Evolutionary conservation across 371 early-diverging fungal species (phyloP).

Genomic region (Capillidium heterosporum): DNA sequence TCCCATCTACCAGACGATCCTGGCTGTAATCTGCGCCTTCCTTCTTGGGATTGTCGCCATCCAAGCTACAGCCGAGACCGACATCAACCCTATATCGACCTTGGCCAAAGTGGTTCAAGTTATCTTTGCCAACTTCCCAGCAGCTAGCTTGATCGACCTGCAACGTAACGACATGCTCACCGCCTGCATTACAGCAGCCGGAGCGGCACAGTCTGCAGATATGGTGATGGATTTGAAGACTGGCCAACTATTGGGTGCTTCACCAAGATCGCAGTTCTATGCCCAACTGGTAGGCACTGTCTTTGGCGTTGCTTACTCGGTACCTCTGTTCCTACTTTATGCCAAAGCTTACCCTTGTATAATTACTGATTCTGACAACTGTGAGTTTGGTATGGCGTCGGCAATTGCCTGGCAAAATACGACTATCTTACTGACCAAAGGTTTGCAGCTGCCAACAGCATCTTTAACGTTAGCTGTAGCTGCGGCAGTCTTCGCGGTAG

Average conservation of each 20-base stretch:
- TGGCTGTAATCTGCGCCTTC: slow-evolving; percentile 42
- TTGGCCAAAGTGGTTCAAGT: slow-evolving; percentile 42
- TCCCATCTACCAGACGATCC: slow-evolving; percentile 27
- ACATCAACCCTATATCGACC: slow-evolving; percentile 40
- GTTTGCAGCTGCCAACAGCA: background rate
- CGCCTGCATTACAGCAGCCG: slow-evolving; percentile 36
- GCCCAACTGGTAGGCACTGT: slow-evolving; percentile 38
- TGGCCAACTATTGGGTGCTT: slow-evolving; percentile 33
- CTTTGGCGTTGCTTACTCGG: slow-evolving; percentile 31
- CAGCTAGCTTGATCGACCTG: slow-evolving; percentile 11
- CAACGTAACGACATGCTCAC: slow-evolving; percentile 36
- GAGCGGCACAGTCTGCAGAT: slow-evolving; percentile 37
- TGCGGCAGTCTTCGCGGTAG: background rate
- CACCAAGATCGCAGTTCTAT: slow-evolving; percentile 38
- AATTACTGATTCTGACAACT: background rate
- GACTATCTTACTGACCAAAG: background rate
- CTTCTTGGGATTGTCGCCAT: slow-evolving; percentile 45
- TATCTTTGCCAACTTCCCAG: slow-evolving; percentile 34
- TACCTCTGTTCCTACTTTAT: slow-evolving; percentile 23
- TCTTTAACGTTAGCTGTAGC: background rate
- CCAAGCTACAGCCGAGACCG: slow-evolving; percentile 36
- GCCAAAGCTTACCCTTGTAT: slow-evolving; percentile 6
- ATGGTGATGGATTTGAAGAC: slow-evolving; percentile 49
- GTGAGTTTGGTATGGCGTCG: background rate
- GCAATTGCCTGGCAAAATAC: slow-evolving; percentile 1